Percentiles rank a stretch among this genome's conserved stretches.
Evolutionary conservation across 208 protist species (phyloP).

Genomic region (Wallacemonas rigidus): DNA sequence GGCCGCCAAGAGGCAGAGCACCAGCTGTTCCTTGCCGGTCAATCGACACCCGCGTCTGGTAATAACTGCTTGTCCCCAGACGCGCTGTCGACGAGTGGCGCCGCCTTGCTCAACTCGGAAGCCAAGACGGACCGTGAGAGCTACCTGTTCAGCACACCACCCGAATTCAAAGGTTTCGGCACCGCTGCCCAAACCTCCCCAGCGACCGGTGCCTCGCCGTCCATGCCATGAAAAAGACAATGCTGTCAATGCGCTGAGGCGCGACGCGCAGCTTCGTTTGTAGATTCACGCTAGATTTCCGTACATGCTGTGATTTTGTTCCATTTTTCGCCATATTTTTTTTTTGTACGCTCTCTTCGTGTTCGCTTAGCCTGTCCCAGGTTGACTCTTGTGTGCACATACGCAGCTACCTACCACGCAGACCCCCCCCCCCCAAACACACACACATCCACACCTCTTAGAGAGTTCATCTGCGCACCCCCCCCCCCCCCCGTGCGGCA

Average conservation of each 20-base stretch:
- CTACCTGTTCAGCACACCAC: constrained; percentile 71
- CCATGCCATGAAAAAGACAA: not conserved
- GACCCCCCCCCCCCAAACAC: no score
- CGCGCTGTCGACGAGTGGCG: not conserved
- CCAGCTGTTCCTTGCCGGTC: constrained; percentile 19
- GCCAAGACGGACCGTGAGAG: constrained; percentile 38
- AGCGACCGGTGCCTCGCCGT: constrained; percentile 14
- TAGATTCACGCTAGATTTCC: no score
- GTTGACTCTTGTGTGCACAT: not conserved
- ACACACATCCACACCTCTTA: no score
- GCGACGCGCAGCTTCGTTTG: no score
- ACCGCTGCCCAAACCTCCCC: constrained; percentile 11
- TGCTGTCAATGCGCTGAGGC: no score
- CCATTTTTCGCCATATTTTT: not conserved
- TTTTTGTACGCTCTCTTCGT: not conserved
- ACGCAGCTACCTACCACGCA: no score
- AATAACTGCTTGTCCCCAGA: not conserved
- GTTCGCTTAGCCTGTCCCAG: not conserved
- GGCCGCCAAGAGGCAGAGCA: constrained; percentile 30
- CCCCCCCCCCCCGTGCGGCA: no score
- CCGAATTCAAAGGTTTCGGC: constrained; percentile 71
- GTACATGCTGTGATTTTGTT: no score
- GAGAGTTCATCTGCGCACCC: no score
- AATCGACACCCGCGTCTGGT: not conserved
- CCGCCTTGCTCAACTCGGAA: constrained; percentile 20